Percentiles rank a stretch among this genome's conserved stretches.
phyloP scores from a whole-genome alignment of 371 early-diverging fungal genomes.

The Parasitella parasitica region DNA sequence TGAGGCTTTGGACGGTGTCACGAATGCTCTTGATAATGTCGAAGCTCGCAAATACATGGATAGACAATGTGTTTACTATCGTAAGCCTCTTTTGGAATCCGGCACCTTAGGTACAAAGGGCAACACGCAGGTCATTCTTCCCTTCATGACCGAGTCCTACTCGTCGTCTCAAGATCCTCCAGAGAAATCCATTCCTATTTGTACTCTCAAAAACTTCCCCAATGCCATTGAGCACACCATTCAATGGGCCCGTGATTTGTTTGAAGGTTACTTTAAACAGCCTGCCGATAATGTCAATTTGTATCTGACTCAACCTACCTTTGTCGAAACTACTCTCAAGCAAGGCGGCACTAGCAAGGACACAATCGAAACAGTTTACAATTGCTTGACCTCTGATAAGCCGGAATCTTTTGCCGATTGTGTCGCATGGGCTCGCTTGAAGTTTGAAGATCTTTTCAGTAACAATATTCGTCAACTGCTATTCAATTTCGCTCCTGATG shows the following conservation, averaged over 20 bases:
- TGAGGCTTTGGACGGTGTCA: conserved; percentile 86
- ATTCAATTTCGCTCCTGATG: conserved; percentile 94
- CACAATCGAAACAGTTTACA: conserved; percentile 65
- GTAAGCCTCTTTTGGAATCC: conserved; percentile 96
- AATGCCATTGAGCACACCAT: conserved; percentile 99
- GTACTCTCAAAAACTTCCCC: conserved; percentile 99
- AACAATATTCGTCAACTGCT: conserved; percentile 93
- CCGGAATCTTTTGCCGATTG: conserved; percentile 90
- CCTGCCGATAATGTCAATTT: conserved; percentile 93
- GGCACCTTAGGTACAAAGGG: conserved; percentile 99
- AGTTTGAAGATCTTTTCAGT: conserved; percentile 92
- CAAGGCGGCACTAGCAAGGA: conserved; percentile 85
- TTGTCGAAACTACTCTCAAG: conserved; percentile 74
- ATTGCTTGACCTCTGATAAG: conserved; percentile 74
- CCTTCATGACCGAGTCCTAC: conserved; percentile 97
- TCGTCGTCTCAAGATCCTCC: conserved; percentile 99
- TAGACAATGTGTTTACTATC: conserved; percentile 94
- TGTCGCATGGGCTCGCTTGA: conserved; percentile 87
- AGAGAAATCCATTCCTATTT: conserved; percentile 98
- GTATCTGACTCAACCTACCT: conserved; percentile 84
- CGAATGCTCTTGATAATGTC: conserved; percentile 99
- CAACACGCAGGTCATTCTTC: conserved; percentile 97
- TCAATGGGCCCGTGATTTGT: conserved; percentile 96
- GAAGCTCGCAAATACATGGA: conserved; percentile 99
- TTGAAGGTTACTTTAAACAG: conserved; percentile 93